These are phyloP conservation scores for Choiromyces venosus DNA, from an alignment of 495 filamentous ascomycete species.

Conservation along the genomic window DNA sequence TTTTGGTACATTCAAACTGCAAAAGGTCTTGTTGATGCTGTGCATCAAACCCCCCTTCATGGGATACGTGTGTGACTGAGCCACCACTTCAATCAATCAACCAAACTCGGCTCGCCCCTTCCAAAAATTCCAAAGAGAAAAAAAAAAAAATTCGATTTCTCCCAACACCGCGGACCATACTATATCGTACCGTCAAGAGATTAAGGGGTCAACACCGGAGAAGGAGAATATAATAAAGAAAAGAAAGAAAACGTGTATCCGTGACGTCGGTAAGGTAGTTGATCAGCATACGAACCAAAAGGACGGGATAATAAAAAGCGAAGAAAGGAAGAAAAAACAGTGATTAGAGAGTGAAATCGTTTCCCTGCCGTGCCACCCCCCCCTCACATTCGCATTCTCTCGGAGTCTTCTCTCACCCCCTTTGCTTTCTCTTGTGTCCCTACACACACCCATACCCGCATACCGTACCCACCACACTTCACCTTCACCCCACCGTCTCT, in stretches of 20 bases:
- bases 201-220: not conserved
- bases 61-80: conserved; percentile 29
- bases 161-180: not conserved
- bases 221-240: not conserved
- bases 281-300: not conserved
- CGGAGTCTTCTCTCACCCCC: not conserved
- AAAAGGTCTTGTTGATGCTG: not conserved
- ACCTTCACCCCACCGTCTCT: conserved; percentile 7
- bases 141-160: not conserved
- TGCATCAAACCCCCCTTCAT: not conserved
- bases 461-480: not conserved
- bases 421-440: not conserved
- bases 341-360: not conserved
- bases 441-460: not conserved
- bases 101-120: conserved; percentile 18
- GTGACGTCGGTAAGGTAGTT: not conserved
- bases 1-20: not conserved
- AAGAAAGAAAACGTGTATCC: not conserved
- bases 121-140: conserved; percentile 11
- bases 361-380: not conserved
- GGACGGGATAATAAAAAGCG: not conserved
- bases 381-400: not conserved
- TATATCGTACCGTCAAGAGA: too few relatives aligned
- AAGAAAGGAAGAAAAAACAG: not conserved
- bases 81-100: conserved; percentile 27